Evolutionary conservation across 352 stramenopile species (phyloP), one percentile per base, ranked within the genome.

Genomic region (Phytopythium ostracodes): DNA sequence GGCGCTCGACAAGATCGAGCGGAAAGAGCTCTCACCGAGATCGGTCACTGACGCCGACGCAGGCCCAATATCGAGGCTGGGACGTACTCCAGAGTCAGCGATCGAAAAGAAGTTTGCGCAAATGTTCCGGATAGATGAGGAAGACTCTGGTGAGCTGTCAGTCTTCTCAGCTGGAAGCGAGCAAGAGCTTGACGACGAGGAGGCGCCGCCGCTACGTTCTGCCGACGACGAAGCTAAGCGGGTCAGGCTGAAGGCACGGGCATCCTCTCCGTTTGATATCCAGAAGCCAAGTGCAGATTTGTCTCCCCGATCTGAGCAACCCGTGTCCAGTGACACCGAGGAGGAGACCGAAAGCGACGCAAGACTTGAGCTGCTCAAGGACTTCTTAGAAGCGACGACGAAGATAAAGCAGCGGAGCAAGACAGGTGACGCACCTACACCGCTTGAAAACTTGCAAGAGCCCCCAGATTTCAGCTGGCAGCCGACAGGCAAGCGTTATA

Each of bases 1-100:
- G 8, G 50, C 76, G 11, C 58, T 88, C n/a, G 75, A 91, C 55
- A 73, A 75, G n/a, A 67, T 72, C 24, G 67, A 77, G 22, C 65
- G 79, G 15, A 54, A 60, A 15, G 63, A 67, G 25, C 42, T 53
- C 18, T 55, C 52, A 22, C 20, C 53, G 24, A 5, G 24, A 5
- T 11, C n/a, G 15, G 14, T 25, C 1, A 20, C 35, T 22, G 33
- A 24, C 0, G 17, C 1, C 24, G 53, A 10, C 2, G 22, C 6
- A 9, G 8, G 49, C 33, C 3, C 11, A 22, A 11, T 24, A 18
- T n/a, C 29, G 14, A 22, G 4, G 15, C 25, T 22, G 14, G 4
- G n/a, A 15, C 35, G 11, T 14, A 25, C 35, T 8, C n/a, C 33
- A 1, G 53, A 46, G 10, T 47, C 35, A 1, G 53, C 7, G 2